A percentile compares a stretch with the other conserved stretches of the same genome.
Evolutionary conservation across 2,329 filamentous ascomycete genomes (phyloP).

Genomic region (Penicillium freii): DNA sequence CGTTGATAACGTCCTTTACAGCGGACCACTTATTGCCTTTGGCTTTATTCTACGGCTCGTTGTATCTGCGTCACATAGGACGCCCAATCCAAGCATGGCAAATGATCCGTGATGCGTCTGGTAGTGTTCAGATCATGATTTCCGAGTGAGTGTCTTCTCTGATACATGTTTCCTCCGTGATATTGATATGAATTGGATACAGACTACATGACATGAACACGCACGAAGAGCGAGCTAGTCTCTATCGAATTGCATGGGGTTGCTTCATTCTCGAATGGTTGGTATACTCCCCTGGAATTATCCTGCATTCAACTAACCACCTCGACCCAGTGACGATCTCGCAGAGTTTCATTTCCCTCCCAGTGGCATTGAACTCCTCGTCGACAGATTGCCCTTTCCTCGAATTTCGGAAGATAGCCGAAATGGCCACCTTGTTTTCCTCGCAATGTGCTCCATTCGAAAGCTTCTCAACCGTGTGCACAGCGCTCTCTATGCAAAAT

Average conservation of each 20-base stretch:
- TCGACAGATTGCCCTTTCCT: constrained; percentile 17
- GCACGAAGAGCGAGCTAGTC: constrained; percentile 1
- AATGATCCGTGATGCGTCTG: constrained; percentile 13
- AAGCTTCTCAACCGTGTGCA: constrained; percentile 20
- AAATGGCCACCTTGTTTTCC: constrained; percentile 12
- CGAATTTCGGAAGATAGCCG: constrained; percentile 14
- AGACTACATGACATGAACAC: constrained; percentile 14
- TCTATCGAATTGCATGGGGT: constrained; percentile 19
- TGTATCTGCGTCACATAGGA: constrained; percentile 19
- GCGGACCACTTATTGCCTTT: constrained; percentile 11
- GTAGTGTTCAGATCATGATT: constrained; percentile 13
- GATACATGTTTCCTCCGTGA: accelerated
- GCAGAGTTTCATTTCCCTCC: constrained; percentile 20
- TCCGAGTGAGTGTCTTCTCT: constrained; percentile 8
- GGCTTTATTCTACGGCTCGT: constrained; percentile 17
- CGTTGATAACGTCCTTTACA: constrained; percentile 5
- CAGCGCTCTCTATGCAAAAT: constrained; percentile 18
- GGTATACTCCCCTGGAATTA: neutral
- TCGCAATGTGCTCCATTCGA: constrained; percentile 21
- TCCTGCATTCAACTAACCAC: neutral
- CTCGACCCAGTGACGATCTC: constrained; percentile 14
- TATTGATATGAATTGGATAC: neutral
- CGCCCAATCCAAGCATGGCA: constrained; percentile 18
- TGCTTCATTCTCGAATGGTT: constrained; percentile 22
- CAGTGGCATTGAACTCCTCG: constrained; percentile 17